Evolutionary conservation across 768 basidiomycete species (phyloP), one percentile per base, ranked within the genome.

Genomic region (Collybia nuda): DNA sequence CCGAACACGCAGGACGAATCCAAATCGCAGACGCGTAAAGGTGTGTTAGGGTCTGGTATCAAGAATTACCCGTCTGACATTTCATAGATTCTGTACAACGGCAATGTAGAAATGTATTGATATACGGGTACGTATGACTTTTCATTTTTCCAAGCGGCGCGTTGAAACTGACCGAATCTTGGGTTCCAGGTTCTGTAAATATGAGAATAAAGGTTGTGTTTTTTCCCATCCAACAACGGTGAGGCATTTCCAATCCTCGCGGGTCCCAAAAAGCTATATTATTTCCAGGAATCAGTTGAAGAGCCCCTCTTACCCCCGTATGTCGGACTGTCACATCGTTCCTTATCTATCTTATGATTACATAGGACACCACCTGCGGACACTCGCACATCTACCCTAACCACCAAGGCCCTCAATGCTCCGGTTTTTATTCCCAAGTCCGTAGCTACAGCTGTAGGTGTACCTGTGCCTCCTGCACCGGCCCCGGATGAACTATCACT

Each of bases 31-130:
- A 62, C 68, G 14, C 77, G 80, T 60, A 86, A 83, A 73, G 84
- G 85, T 84, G 60, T 62, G 75, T 76, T 56, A 64, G 47, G 44
- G 50, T 57, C 24, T 42, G 15, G 21, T 11, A 6, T 36, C 45
- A 26, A 43, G 26, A 11, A 47, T 26, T 46, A 40, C 36, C 47
- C 38, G 40, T 48, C 50, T 44, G 50, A 41, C 47, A 40, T 37
- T 37, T 19, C 26, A 18, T 62, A 89, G 87, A 90, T 70, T 75
- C 81, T 40, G 76, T 80, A 12, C 84, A 86, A 65, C 81, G 87
- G 47, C 88, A 93, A 61, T 97, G 93, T 70, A 84, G 90, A 63
- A 96, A 97, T 74, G 84, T 94, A 45, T 73, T 89, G 66, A 94
- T 96, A 55, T 89, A 94, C 64, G 93, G 94, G 93, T 94, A 70